A percentile compares a stretch with the other conserved stretches of the same genome.
Conservation (phyloP, 1,284 basidiomycete genomes). For the Puccinia novopanici region DNA sequence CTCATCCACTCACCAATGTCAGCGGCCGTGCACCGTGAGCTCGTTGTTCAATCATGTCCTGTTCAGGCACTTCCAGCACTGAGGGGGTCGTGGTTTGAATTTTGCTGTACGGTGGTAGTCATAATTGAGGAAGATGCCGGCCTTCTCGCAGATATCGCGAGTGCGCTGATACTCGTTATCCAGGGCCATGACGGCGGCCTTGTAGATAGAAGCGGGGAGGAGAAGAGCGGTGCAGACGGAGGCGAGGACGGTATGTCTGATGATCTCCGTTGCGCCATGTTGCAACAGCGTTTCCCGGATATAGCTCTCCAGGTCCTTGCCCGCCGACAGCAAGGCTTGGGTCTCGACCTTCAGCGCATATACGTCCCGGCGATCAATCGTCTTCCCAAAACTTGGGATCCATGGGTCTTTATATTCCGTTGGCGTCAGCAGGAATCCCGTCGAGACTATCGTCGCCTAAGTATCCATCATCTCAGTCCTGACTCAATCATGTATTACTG, state of each 20-base stretch:
- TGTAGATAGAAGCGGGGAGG: constrained; percentile 45
- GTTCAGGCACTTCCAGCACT: too few relatives aligned
- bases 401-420: constrained; percentile 49
- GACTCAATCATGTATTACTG: not conserved
- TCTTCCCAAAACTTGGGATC: constrained; percentile 30
- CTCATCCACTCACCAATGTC: constrained; percentile 32
- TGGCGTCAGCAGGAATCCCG: constrained; percentile 36
- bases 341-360: constrained; percentile 49
- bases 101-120: too few relatives aligned
- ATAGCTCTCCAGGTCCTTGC: constrained; percentile 41
- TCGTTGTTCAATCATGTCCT: constrained; percentile 47
- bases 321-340: constrained; percentile 19
- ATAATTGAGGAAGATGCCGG: too few relatives aligned
- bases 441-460: constrained; percentile 46
- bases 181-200: constrained; percentile 36
- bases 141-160: constrained; percentile 49
- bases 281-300: constrained; percentile 30
- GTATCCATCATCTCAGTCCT: not conserved
- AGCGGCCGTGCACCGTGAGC: constrained; percentile 46
- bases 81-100: too few relatives aligned
- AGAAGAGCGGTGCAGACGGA: constrained; percentile 35
- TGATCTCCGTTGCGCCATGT: constrained; percentile 40
- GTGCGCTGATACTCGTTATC: constrained; percentile 49
- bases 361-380: constrained; percentile 38
- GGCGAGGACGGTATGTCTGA: constrained; percentile 42